Percentiles rank a stretch among this genome's conserved stretches.
These are phyloP conservation scores for Haplosporangium gracile DNA, from an alignment of 192 early-diverging fungal species.

Conservation along the genomic window DNA sequence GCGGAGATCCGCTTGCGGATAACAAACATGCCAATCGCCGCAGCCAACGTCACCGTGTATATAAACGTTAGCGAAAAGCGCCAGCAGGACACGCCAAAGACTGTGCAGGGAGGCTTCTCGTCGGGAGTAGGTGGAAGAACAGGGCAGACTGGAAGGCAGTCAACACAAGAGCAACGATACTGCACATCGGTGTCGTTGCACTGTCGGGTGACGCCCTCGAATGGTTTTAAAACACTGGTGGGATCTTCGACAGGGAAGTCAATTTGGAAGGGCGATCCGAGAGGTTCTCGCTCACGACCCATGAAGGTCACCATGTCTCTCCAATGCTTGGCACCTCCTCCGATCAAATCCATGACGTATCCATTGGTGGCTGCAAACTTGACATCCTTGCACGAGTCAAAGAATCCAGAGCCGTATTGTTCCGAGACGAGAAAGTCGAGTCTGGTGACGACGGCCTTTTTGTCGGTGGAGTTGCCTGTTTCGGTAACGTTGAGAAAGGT, in stretches of 20 bases:
- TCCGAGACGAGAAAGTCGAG: constrained; percentile 69
- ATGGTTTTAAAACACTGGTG: constrained; percentile 35
- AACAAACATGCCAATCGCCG: constrained; percentile 35
- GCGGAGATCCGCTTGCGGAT: constrained; percentile 32
- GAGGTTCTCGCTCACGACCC: constrained; percentile 63
- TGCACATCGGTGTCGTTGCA: constrained; percentile 67
- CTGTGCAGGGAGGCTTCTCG: constrained; percentile 57
- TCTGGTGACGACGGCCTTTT: constrained; percentile 56
- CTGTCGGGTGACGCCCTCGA: constrained; percentile 48
- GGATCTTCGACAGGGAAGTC: constrained; percentile 64
- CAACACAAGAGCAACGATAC: constrained; percentile 73
- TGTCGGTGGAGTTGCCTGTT: constrained; percentile 33
- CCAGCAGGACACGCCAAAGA: constrained; percentile 67
- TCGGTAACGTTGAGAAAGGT: constrained; percentile 73
- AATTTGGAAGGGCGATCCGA: constrained; percentile 76
- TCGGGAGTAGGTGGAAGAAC: constrained; percentile 62
- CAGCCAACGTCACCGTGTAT: constrained; percentile 52
- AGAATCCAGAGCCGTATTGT: constrained; percentile 67
- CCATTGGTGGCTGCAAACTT: constrained; percentile 77
- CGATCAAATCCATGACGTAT: constrained; percentile 76
- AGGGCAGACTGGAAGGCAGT: constrained; percentile 70
- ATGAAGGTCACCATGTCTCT: constrained; percentile 67
- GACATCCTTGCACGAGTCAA: constrained; percentile 74
- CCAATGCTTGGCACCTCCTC: constrained; percentile 71
- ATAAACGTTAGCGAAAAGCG: constrained; percentile 59